Percentiles rank a stretch among this genome's conserved stretches.
Conservation (phyloP, 2,329 filamentous ascomycete genomes). For the Pyrenochaeta sp. region DNA sequence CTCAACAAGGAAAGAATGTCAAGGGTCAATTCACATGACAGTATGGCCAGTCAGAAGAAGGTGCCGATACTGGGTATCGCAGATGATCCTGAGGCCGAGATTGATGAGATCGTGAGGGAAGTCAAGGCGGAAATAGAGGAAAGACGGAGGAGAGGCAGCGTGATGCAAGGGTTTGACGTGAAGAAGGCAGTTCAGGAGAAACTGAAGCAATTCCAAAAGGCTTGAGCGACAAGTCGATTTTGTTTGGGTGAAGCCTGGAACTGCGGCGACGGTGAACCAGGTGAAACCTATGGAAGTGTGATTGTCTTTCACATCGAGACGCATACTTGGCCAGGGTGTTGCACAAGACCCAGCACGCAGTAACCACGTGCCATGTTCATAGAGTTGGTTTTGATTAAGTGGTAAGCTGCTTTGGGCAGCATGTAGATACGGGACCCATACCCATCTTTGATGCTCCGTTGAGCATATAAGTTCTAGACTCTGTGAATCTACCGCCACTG, state of each 20-base stretch:
- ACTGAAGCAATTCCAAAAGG: constrained; percentile 42
- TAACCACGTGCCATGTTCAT: too few relatives aligned
- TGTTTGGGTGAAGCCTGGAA: neutral
- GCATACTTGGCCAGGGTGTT: too few relatives aligned
- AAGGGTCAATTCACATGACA: constrained; percentile 65
- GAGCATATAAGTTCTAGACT: too few relatives aligned
- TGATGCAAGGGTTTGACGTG: constrained; percentile 46
- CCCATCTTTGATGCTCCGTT: too few relatives aligned
- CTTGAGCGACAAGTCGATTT: neutral
- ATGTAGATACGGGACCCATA: too few relatives aligned
- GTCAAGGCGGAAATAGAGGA: constrained; percentile 76
- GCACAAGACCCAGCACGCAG: too few relatives aligned
- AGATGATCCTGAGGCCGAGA: constrained; percentile 75
- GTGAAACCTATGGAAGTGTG: too few relatives aligned
- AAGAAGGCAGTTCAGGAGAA: constrained; percentile 49
- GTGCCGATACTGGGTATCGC: constrained; percentile 80
- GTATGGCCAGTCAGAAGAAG: constrained; percentile 52
- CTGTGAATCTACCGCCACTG: too few relatives aligned
- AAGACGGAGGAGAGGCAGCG: constrained; percentile 56
- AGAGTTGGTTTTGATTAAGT: too few relatives aligned
- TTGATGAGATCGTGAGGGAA: constrained; percentile 81
- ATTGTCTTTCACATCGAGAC: too few relatives aligned
- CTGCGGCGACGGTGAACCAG: neutral
- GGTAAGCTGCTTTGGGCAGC: too few relatives aligned
- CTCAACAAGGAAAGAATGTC: constrained; percentile 49